Base-by-base conservation (phyloP, 352 stramenopile genomes). In the Phytophthora idaei region DNA sequence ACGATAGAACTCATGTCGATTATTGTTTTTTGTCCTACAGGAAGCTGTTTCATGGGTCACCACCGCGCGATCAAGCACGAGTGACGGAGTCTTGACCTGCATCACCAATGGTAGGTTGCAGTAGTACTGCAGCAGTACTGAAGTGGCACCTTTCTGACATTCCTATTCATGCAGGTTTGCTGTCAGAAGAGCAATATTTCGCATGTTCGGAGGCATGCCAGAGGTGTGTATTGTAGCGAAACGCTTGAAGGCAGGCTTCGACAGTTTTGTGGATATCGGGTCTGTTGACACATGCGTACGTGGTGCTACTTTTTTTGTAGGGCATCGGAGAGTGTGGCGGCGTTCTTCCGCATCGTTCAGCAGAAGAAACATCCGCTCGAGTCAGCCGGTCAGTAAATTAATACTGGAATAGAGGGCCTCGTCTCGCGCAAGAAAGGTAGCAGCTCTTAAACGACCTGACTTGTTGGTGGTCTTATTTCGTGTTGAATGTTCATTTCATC, bases 111-210 rank as follows among this genome's bases (percentile, higher is more conserved):
- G 84, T 89, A 61, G 10, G 41, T 21, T 54, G 7, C 36, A 55
- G n/a, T n/a, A 56, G 27, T 53, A 15, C 8, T 25, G 4, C 36
- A 55, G n/a, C 14, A 56, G 31, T 53, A 15, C 8, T 25, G 4
- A 45, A 5, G 34, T 21, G n/a, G 7, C 27, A 34, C 62, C 1
- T 32, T 37, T 14, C 32, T 46, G 12, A 44, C n/a, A 34, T 29
- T 49, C 14, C 56, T 46, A 57, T 42, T 21, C n/a, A 5, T 67
- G 5, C 53, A 90, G 81, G 82, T 29, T 61, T 92, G 46, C 68
- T 93, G 45, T 83, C 78, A 5, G 85, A 95, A 73, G 84, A 91
- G 36, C 81, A 93, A 59, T 95, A 92, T 58, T 95, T 95, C 71
- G 83, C 87, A 28, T 90, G 83, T 46, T 91, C 83, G 0, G 87